Base-by-base conservation (phyloP, 768 basidiomycete species). In the Boletus rex-veris region DNA sequence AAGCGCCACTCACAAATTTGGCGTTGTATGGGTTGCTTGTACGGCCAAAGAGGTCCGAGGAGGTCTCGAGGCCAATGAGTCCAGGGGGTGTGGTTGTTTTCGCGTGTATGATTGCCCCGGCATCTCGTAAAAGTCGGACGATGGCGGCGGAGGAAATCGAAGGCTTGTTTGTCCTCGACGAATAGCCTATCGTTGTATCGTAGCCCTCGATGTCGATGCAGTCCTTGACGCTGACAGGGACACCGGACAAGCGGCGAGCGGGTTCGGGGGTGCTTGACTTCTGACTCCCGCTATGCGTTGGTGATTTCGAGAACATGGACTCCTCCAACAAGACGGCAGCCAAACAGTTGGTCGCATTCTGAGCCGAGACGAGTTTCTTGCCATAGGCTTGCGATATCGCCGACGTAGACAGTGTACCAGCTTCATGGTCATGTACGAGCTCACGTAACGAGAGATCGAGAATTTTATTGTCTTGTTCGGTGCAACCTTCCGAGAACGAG, bases 171-270 rank as follows among this genome's bases (percentile, higher is more conserved):
- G 62, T 72, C 36, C 52, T 73, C 42, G 64, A 69, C 14, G 74
- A 78, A 64, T 67, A 75, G 15, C 79, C 79, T 9, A 77, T 48
- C 7, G 77, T 78, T 12, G 77, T 73, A 60, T 80, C 78, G 38
- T 75, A 72, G 2, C 78, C 80, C 39, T 68, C 66, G 46, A 82
- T 60, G 57, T 76, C 67, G 53, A 78, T 66, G 45, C 66, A 72
- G 60, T 82, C 80, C 58, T 82, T 82, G 57, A 82, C 38, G 46
- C 76, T 77, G 52, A 82, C 66, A 6, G 74, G 79, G 2, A 81
- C 72, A 19, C 80, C 80, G 15, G 76, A 71, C 11, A 82, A 66
- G 0, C 71, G 60, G 10, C 55, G 60, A 2, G 40, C 7, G n/a
- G 35, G 43, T 31, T 44, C 62, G 8, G 35, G 50, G 21, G 12